Base-by-base conservation (phyloP, 805 yeast genomes). In the Starmerella geochares region DNA sequence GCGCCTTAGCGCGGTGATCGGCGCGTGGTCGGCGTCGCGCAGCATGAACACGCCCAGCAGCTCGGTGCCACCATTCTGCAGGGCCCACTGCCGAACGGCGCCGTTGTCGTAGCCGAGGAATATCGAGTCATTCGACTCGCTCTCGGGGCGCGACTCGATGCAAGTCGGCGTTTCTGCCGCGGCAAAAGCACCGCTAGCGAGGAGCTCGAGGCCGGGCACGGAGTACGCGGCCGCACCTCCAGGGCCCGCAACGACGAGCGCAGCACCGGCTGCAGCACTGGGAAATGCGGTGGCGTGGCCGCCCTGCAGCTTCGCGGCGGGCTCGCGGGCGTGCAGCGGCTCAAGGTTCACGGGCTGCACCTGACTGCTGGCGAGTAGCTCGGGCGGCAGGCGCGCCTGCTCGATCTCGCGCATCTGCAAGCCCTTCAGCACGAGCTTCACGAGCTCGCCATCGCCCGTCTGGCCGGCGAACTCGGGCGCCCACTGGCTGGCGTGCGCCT, bases 341-440 rank as follows among this genome's bases (percentile, higher is more conserved):
- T 40, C 44, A 23, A 40, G 32, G 17, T 40, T 40, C 24, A 27
- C 32, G 44, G 24, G 9, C 24, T 27, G 7, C n/a, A n/a, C n/a
- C 23, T 7, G 13, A 23, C 16, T 4, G 16, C 3, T 10, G 16
- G 42, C 42, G 14, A 36, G 41, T 8, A 23, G 11, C 13, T 37
- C 20, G 10, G 41, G 19, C 29, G 41, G 41, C 16, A 23, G n/a
- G 16, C 24, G 44, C 7, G 17, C 44, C 33, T n/a, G 6, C 60
- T 85, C 88, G 17, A 82, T 77, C 54, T 84, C 78, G n/a, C 80
- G 68, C 62, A 81, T 85, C 42, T 87, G 71, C 16, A 88, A 77
- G 2, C 97, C 97, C 62, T 80, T 83, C 59, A 90, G 96, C 0
- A 90, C 80, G 38, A 90, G 68, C 60, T 78, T 77, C 11, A 90